phyloP scores from a whole-genome alignment of 148 eudicot species.

The Diospyros kaki region DNA sequence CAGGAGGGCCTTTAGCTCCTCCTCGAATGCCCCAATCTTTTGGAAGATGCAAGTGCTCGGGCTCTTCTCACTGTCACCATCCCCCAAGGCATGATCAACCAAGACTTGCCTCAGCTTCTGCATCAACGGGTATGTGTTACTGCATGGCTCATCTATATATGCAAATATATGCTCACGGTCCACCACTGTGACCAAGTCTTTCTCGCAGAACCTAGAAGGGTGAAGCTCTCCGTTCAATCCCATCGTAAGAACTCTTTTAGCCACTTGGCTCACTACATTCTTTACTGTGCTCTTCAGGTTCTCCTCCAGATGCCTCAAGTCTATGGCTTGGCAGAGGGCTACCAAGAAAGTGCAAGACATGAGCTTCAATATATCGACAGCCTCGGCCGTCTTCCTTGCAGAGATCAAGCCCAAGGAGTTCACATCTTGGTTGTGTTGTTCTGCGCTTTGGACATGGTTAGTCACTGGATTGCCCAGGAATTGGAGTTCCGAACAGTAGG shows the following conservation, averaged over 20 bases:
- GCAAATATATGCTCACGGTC: constrained; percentile 33
- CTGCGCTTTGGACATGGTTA: constrained; percentile 33
- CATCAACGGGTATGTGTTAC: constrained; percentile 30
- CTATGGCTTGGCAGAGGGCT: constrained; percentile 39
- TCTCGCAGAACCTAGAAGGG: constrained; percentile 34
- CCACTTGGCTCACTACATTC: constrained; percentile 29
- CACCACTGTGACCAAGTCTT: constrained; percentile 29
- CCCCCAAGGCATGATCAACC: constrained; percentile 30
- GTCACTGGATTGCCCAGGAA: constrained; percentile 37
- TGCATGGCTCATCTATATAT: constrained; percentile 35
- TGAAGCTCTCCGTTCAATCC: constrained; percentile 35
- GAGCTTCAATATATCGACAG: constrained; percentile 37
- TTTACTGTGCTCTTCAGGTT: constrained; percentile 25
- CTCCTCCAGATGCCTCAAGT: constrained; percentile 40
- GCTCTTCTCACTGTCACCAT: constrained; percentile 23
- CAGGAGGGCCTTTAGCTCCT: constrained; percentile 16
- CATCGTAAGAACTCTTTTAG: constrained; percentile 22
- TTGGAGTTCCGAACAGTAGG: constrained; percentile 43
- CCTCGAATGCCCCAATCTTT: constrained; percentile 29
- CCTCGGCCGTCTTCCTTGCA: constrained; percentile 28
- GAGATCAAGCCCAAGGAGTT: constrained; percentile 22
- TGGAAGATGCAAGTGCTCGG: constrained; percentile 28
- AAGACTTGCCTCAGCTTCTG: constrained; percentile 37
- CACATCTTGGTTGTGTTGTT: constrained; percentile 34
- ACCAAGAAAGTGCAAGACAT: constrained; percentile 36